Percentiles rank a stretch among this genome's conserved stretches.
Evolutionary conservation across 495 filamentous ascomycete genomes (phyloP).

Genomic region (Entonaema liquescens): DNA sequence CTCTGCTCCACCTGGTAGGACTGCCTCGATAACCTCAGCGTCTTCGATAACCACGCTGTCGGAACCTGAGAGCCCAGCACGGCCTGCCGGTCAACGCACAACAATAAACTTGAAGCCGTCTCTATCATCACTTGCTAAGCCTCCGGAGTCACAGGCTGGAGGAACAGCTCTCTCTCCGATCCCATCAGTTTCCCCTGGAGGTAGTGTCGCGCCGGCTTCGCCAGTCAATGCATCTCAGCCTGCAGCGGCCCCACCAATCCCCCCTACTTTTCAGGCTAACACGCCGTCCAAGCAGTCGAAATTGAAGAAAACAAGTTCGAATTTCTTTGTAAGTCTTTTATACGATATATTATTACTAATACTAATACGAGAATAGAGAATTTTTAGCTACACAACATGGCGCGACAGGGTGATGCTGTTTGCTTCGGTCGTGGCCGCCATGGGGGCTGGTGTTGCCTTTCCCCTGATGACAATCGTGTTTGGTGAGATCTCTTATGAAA

Average conservation of each 20-base stretch:
- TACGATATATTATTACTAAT: neutral
- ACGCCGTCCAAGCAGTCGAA: conserved; percentile 24
- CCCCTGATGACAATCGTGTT: conserved; percentile 60
- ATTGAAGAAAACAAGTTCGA: conserved; percentile 45
- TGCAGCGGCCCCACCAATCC: conserved; percentile 1
- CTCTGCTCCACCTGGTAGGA: conserved; percentile 39
- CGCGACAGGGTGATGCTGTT: conserved; percentile 52
- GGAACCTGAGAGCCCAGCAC: conserved; percentile 14
- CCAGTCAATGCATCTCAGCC: conserved; percentile 10
- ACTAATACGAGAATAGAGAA: conserved; percentile 49
- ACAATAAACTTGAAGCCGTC: conserved; percentile 39
- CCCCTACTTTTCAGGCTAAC: neutral
- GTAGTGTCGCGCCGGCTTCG: conserved; percentile 19
- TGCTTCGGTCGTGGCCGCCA: conserved; percentile 53
- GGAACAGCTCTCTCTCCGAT: conserved; percentile 36
- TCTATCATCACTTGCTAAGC: conserved; percentile 30
- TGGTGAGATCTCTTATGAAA: conserved; percentile 42
- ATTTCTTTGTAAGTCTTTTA: conserved; percentile 46
- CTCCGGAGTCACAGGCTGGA: conserved; percentile 27
- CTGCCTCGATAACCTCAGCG: conserved; percentile 35
- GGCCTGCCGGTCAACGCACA: conserved; percentile 11
- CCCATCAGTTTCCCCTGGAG: conserved; percentile 37
- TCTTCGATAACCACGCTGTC: conserved; percentile 30
- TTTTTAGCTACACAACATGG: conserved; percentile 60
- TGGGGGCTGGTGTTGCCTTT: conserved; percentile 61